phyloP scores from a whole-genome alignment of 1,284 basidiomycete genomes.

The Sanghuangporus sanghuang region DNA sequence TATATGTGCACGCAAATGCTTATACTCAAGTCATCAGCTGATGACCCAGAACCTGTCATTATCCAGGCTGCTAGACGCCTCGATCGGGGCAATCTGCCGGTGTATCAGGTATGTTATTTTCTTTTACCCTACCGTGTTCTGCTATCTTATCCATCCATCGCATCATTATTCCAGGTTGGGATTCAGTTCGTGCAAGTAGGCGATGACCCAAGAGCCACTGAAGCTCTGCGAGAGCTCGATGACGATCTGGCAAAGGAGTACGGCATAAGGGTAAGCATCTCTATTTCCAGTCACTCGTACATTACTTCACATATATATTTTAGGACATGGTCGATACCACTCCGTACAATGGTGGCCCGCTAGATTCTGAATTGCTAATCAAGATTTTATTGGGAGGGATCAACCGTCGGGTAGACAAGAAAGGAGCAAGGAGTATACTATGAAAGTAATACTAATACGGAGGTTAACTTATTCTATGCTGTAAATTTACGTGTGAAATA shows the following conservation, averaged over 20 bases:
- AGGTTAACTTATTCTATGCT: not conserved
- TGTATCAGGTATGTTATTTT: constrained; percentile 41
- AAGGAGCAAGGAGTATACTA: constrained; percentile 19
- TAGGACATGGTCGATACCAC: constrained; percentile 63
- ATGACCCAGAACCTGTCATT: constrained; percentile 47
- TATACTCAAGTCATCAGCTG: constrained; percentile 29
- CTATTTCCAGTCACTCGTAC: not conserved
- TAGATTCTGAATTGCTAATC: constrained; percentile 39
- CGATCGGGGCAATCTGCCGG: constrained; percentile 41
- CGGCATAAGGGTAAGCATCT: constrained; percentile 19
- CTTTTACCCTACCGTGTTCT: not conserved
- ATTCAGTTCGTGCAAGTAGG: constrained; percentile 36
- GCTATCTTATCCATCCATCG: not conserved
- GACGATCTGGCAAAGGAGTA: constrained; percentile 27
- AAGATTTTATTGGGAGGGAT: constrained; percentile 58
- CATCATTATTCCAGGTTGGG: constrained; percentile 11
- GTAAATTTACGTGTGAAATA: not conserved
- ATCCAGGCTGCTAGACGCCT: constrained; percentile 43
- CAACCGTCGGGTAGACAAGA: constrained; percentile 46
- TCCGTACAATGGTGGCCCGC: constrained; percentile 35
- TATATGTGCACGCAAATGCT: not conserved
- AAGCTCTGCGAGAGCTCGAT: constrained; percentile 30
- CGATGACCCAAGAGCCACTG: constrained; percentile 26
- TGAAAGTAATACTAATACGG: not conserved
- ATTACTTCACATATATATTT: not conserved